Percentiles rank a stretch among this genome's conserved stretches.
Conservation (phyloP, 1,139 yeast species). For the Komagataea norvegica region DNA sequence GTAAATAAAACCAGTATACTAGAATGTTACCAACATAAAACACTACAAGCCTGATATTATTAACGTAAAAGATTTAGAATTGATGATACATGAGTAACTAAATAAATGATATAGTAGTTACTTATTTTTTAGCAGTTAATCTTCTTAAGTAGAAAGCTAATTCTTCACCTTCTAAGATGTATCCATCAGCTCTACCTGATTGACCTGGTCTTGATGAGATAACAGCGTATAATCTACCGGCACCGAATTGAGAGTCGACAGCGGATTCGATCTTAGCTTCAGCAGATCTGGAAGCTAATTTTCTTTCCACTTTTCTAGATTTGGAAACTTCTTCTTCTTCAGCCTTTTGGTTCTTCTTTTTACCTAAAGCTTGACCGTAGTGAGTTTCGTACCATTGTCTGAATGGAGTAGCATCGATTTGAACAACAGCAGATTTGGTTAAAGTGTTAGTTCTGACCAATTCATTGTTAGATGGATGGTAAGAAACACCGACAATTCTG, state of each 20-base stretch:
- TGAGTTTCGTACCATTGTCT: slow-evolving; percentile 99
- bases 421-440: slow-evolving; percentile 98
- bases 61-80: slow-evolving; percentile 26
- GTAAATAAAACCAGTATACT: background rate
- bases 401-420: slow-evolving; percentile 99
- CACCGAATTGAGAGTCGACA: slow-evolving; percentile 93
- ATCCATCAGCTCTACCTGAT: slow-evolving; percentile 99
- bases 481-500: slow-evolving; percentile 95
- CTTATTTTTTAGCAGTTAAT: slow-evolving; percentile 98
- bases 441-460: slow-evolving; percentile 99
- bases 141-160: slow-evolving; percentile 99
- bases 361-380: slow-evolving; percentile 93
- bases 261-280: slow-evolving; percentile 82
- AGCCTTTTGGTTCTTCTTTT: slow-evolving; percentile 43
- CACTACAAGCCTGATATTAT: slow-evolving; percentile 4
- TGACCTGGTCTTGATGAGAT: slow-evolving; percentile 99
- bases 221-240: slow-evolving; percentile 98
- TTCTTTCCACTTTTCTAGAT: slow-evolving; percentile 84
- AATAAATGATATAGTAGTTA: slow-evolving; percentile 13
- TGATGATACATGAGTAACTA: slow-evolving; percentile 26
- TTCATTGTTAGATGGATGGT: slow-evolving; percentile 99
- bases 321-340: slow-evolving; percentile 51
- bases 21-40: background rate
- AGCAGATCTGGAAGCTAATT: slow-evolving; percentile 87
- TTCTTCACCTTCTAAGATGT: slow-evolving; percentile 99